Evolutionary conservation across 768 basidiomycete genomes (phyloP), one percentile per base, ranked within the genome.

Genomic region (Tephrocybe sp.): DNA sequence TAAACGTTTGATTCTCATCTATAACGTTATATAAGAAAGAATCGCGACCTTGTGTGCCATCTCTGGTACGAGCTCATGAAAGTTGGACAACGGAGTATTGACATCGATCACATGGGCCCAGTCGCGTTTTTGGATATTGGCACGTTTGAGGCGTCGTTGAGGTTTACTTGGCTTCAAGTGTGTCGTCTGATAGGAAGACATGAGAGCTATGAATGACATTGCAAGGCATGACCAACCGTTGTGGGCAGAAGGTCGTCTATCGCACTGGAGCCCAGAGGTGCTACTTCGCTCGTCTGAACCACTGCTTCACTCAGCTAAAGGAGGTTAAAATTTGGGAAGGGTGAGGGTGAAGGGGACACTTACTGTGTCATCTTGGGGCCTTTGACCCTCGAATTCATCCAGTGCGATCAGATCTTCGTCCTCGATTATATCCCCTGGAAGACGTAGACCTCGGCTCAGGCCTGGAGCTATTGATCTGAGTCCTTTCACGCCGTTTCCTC

Each of bases 51-150:
- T 84, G 66, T 91, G 91, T 0, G 95, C 95, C 92, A 95, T 94
- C 48, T 94, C 88, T 0, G 95, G 95, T 7, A 99, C 93, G 21
- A 98, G 84, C 63, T 95, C 86, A 45, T 80, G 80, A 63, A 95
- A 95, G 63, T 97, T 95, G 12, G 74, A 71, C 64, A 97, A 83
- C 18, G 92, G 89, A 53, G 87, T 86, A 60, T 92, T 92, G 52
- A 97, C 83, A 60, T 98, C 91, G 23, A 98, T 91, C 22, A 92
- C 88, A 73, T 97, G 97, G 1, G 97, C 97, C 97, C 97, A 99
- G 55, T 97, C 93, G 41, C 90, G 88, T 68, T 94, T 94, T 50
- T 82, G 82, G 3, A 82, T 61, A 40, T 77, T 73, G 2, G 71
- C 57, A 24, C 75, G 73, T 56, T 71, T 75, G 15, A 65, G 53